Evolutionary conservation across 306 rosid genomes (phyloP).

Genomic region (Dicorynia guianensis): DNA sequence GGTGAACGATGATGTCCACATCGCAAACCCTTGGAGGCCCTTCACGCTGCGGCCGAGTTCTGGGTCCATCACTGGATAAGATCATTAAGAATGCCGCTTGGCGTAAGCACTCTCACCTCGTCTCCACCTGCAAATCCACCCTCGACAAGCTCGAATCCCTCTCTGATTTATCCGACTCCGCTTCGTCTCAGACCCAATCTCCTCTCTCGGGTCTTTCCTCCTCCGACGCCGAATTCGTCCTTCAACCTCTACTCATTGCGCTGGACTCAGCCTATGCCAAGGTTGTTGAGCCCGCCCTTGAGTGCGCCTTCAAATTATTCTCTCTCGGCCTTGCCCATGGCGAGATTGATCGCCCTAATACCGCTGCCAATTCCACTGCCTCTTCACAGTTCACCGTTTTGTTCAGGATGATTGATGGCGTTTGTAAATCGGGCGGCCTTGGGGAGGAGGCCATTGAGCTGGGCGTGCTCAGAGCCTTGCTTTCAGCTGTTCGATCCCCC

Average conservation of each 20-base stretch:
- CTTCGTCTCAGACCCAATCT: slow-evolving; percentile 51
- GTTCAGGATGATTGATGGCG: slow-evolving; percentile 72
- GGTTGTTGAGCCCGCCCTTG: slow-evolving; percentile 97
- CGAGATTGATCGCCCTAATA: slow-evolving; percentile 69
- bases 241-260: slow-evolving; percentile 81
- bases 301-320: slow-evolving; percentile 86
- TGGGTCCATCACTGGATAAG: slow-evolving; percentile 95
- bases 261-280: slow-evolving; percentile 79
- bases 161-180: slow-evolving; percentile 54
- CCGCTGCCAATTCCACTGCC: slow-evolving; percentile 27
- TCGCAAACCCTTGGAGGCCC: slow-evolving; percentile 93
- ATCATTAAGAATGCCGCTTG: slow-evolving; percentile 96
- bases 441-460: slow-evolving; percentile 89
- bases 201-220: slow-evolving; percentile 69
- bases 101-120: slow-evolving; percentile 97
- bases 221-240: slow-evolving; percentile 74
- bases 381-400: slow-evolving; percentile 41
- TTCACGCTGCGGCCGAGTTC: slow-evolving; percentile 84
- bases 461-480: slow-evolving; percentile 78
- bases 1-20: slow-evolving; percentile 66
- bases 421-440: slow-evolving; percentile 79
- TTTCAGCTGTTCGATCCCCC: slow-evolving; percentile 86
- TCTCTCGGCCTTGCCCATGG: slow-evolving; percentile 81
- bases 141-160: slow-evolving; percentile 91
- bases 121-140: slow-evolving; percentile 86